phyloP scores from a whole-genome alignment of 108 stramenopile genomes.

The Fragilariopsis cylindrus region DNA sequence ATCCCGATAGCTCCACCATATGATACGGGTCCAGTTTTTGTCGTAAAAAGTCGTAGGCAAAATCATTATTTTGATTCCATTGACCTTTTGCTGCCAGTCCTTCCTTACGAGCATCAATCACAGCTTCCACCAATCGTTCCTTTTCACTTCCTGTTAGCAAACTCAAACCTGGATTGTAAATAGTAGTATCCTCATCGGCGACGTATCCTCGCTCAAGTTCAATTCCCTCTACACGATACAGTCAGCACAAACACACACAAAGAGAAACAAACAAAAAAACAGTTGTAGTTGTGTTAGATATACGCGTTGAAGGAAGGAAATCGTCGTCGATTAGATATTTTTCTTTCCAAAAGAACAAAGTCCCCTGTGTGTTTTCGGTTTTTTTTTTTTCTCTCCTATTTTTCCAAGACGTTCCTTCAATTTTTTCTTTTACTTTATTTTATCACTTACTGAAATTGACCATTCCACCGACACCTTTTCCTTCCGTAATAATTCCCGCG shows the following conservation, averaged over 20 bases:
- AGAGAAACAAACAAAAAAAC: not conserved
- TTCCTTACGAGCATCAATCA: slow-evolving; percentile 55
- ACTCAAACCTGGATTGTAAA: slow-evolving; percentile 85
- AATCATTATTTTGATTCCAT: slow-evolving; percentile 73
- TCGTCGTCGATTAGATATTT: too few relatives aligned
- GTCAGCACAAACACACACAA: not conserved
- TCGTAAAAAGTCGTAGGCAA: slow-evolving; percentile 64
- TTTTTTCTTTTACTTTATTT: not conserved
- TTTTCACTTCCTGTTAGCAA: slow-evolving; percentile 77
- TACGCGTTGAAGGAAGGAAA: too few relatives aligned
- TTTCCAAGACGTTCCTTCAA: too few relatives aligned
- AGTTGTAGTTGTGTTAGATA: not conserved
- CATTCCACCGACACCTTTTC: slow-evolving; percentile 78
- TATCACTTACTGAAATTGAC: slow-evolving; percentile 65
- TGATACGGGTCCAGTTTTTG: slow-evolving; percentile 75
- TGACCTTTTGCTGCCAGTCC: slow-evolving; percentile 35
- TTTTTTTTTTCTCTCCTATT: too few relatives aligned
- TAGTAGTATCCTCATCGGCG: slow-evolving; percentile 83
- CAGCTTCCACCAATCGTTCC: slow-evolving; percentile 61
- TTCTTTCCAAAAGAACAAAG: too few relatives aligned
- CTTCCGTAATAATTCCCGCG: slow-evolving; percentile 82
- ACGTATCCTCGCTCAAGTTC: slow-evolving; percentile 71
- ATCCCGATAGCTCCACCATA: slow-evolving; percentile 70
- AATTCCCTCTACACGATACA: slow-evolving; percentile 48
- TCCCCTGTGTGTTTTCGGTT: too few relatives aligned